Evolutionary conservation across 768 basidiomycete genomes (phyloP).

Genomic region (Dictyophora rubrovolvata): DNA sequence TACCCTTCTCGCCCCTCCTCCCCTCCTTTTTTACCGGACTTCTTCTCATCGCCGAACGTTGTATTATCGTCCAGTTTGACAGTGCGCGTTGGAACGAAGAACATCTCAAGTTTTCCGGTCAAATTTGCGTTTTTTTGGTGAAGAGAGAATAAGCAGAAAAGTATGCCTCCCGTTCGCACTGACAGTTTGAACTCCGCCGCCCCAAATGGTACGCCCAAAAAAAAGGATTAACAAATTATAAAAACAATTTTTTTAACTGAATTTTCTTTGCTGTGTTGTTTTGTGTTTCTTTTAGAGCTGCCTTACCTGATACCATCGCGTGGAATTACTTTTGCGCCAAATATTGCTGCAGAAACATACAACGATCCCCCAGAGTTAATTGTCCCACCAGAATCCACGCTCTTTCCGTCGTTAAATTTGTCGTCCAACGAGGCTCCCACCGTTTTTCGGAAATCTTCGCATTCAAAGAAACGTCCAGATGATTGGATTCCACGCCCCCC

Average conservation of each 20-base stretch:
- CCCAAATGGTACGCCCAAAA: not conserved
- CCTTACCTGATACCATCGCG: constrained; percentile 19
- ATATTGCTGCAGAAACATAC: constrained; percentile 48
- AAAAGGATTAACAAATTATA: not conserved
- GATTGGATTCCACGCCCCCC: constrained; percentile 76
- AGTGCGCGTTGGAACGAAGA: not conserved
- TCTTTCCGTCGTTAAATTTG: constrained; percentile 40
- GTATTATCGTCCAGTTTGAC: not conserved
- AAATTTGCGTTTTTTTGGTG: not conserved
- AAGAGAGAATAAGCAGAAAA: not conserved
- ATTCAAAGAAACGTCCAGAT: constrained; percentile 34
- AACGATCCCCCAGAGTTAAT: constrained; percentile 34
- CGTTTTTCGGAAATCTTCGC: constrained; percentile 24
- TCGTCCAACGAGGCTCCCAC: constrained; percentile 19
- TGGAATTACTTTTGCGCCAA: constrained; percentile 47
- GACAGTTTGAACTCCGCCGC: not conserved
- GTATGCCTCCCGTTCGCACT: not conserved
- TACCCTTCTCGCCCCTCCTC: not conserved
- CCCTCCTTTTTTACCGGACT: not conserved
- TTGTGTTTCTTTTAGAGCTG: not conserved
- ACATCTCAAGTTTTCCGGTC: not conserved
- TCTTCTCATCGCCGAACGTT: not conserved
- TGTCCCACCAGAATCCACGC: constrained; percentile 32
- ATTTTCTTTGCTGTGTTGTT: not conserved
- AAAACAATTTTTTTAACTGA: not conserved